Base-by-base conservation (phyloP, 1,284 basidiomycete species). In the Moniliella sp. region DNA sequence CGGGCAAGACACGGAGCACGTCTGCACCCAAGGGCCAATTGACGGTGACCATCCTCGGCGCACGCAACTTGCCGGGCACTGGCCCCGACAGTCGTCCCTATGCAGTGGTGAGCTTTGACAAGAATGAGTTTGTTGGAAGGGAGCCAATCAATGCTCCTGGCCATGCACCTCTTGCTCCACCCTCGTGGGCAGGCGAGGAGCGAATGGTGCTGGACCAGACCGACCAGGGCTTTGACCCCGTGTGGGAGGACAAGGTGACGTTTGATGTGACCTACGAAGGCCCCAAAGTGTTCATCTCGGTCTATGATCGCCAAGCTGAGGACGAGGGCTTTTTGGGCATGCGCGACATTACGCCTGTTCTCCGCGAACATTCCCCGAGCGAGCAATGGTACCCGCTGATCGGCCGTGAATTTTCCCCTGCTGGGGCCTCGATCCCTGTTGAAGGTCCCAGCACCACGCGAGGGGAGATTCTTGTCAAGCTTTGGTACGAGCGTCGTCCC, bases 181-280 rank as follows among this genome's bases (percentile, higher is more conserved):
- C n/a, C n/a, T n/a, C n/a, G n/a, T n/a, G n/a, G n/a, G n/a, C n/a
- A n/a, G n/a, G n/a, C n/a, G n/a, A n/a, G n/a, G n/a, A n/a, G n/a
- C n/a, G n/a, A n/a, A n/a, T n/a, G n/a, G n/a, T n/a, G n/a, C n/a
- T n/a, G n/a, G n/a, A n/a, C n/a, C n/a, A n/a, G n/a, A n/a, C n/a
- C n/a, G n/a, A n/a, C n/a, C n/a, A n/a, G n/a, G n/a, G n/a, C n/a
- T n/a, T n/a, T n/a, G n/a, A 86, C 65, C 88, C 91, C 7, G 76
- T 88, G 11, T 99, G 88, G 88, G 94, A 97, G 65, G 84, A 94
- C 62, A 78, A 94, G 62, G 88, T 94, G 29, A 77, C 80, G 11
- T 54, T 54, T 67, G 91, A 97, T 64, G 80, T 97, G 30, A 91
- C 82, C n/a, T 79, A 79, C 18, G 75, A 78, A 45, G 69, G 74